phyloP scores from a whole-genome alignment of 768 basidiomycete species.

The Rhodocollybia butyracea region DNA sequence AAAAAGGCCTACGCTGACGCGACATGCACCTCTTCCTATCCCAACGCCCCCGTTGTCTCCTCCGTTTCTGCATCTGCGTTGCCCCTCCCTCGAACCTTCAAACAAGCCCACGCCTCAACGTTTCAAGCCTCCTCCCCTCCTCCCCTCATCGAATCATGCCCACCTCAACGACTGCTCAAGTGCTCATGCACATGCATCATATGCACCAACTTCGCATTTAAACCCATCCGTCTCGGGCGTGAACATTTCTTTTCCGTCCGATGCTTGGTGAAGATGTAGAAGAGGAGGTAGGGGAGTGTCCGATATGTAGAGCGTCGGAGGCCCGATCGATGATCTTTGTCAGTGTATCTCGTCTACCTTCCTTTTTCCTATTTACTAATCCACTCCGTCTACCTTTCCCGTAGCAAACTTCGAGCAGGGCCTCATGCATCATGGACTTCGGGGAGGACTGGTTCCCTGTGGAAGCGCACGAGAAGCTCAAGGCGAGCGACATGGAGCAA shows the following conservation, averaged over 20 bases:
- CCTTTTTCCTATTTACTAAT: neutral
- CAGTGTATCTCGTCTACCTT: slow-evolving; percentile 23
- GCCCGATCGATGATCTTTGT: slow-evolving; percentile 75
- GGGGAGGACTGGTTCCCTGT: slow-evolving; percentile 92
- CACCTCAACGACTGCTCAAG: slow-evolving; percentile 81
- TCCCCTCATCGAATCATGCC: slow-evolving; percentile 75
- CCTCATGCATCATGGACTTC: slow-evolving; percentile 74
- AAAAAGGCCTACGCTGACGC: slow-evolving; percentile 85
- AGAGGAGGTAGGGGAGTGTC: slow-evolving; percentile 72
- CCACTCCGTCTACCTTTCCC: neutral
- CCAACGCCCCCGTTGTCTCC: slow-evolving; percentile 32
- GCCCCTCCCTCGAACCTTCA: slow-evolving; percentile 55
- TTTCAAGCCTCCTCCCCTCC: too few relatives aligned
- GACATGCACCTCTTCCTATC: too few relatives aligned
- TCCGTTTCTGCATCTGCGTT: slow-evolving; percentile 14
- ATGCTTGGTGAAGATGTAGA: slow-evolving; percentile 91
- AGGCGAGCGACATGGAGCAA: slow-evolving; percentile 74
- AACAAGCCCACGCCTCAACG: slow-evolving; percentile 83
- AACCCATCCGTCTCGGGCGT: slow-evolving; percentile 81
- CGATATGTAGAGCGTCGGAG: slow-evolving; percentile 78
- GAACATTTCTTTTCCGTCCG: slow-evolving; percentile 77
- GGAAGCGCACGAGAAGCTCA: slow-evolving; percentile 73
- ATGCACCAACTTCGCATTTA: slow-evolving; percentile 89
- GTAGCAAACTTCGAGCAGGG: slow-evolving; percentile 79
- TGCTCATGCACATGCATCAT: too few relatives aligned